Base-by-base conservation (phyloP, 345 rosid genomes). In the Moringa oleifera region DNA sequence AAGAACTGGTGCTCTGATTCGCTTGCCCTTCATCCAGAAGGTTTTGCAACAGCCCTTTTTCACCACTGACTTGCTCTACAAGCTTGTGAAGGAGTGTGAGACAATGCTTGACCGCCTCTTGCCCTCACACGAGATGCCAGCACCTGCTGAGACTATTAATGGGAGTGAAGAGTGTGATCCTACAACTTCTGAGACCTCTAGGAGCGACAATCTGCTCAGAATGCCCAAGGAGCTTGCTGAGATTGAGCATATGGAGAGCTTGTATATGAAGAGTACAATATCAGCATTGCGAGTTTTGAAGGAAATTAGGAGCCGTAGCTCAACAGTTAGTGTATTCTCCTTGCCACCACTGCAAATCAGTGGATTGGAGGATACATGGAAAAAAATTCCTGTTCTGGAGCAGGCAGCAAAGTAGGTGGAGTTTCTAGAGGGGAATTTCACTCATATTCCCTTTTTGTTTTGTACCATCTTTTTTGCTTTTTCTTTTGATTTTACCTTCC, bases 31-130 rank as follows among this genome's bases (percentile, higher is more conserved):
- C 82, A 91, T 94, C 18, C 99, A 91, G 59, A 89, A 74, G 72
- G 97, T 91, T 55, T 73, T 94, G 74, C 95, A 79, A 7, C 91
- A 94, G 77, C 99, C 99, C 2, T 94, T 94, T 74, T 94, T 81
- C 85, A 85, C 96, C 12, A 94, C 95, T 0, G 99, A 91, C 70
- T 69, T 94, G 77, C 79, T 94, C 49, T 82, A 77, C 81, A 85
- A 75, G 76, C 91, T 94, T 0, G 85, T 94, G 19, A 91, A 94
- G 53, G 87, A 85, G 72, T 88, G 95, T 0, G 96, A 94, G 73
- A 71, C 73, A 23, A 85, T 91, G 93, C 89, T 94, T 0, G 97
- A 94, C 7, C 60, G 68, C 8, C 81, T 88, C 60, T 81, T 94
- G 69, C 96, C 95, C 0, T 65, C 28, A 51, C 47, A 20, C 0